Percentiles rank a stretch among this genome's conserved stretches.
Evolutionary conservation across 1,284 basidiomycete genomes (phyloP).

Genomic region (Gymnopus androsaceus): DNA sequence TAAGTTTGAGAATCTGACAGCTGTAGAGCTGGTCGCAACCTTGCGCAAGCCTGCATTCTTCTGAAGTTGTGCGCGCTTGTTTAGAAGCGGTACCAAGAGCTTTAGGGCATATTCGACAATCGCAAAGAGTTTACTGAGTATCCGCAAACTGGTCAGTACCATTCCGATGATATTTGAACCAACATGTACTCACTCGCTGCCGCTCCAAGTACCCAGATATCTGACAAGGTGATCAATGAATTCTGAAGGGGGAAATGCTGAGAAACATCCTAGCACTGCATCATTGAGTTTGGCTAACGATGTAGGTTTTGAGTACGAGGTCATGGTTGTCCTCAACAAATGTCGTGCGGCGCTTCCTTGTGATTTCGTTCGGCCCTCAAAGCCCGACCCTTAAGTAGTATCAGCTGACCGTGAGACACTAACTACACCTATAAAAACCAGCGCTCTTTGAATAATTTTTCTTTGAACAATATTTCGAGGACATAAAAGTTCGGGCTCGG

Average conservation of each 20-base stretch:
- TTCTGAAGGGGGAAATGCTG: conserved; percentile 56
- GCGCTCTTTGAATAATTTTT: conserved; percentile 15
- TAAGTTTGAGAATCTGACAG: conserved; percentile 57
- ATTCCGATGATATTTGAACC: conserved; percentile 4
- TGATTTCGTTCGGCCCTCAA: not conserved
- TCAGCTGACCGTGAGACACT: not conserved
- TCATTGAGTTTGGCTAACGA: conserved; percentile 55
- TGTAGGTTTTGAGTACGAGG: conserved; percentile 41
- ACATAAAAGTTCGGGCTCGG: conserved; percentile 88
- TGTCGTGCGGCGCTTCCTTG: not conserved
- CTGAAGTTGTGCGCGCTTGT: conserved; percentile 67
- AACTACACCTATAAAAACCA: not conserved
- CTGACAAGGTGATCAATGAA: conserved; percentile 70
- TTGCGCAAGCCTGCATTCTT: conserved; percentile 59
- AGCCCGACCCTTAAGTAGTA: too few relatives aligned
- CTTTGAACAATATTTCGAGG: conserved; percentile 67
- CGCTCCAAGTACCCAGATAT: conserved; percentile 78
- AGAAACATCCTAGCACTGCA: conserved; percentile 62
- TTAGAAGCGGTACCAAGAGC: conserved; percentile 63
- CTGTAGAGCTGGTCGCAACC: conserved; percentile 50
- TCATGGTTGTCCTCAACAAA: conserved; percentile 22
- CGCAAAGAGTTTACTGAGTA: conserved; percentile 72
- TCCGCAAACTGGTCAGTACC: too few relatives aligned
- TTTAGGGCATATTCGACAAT: conserved; percentile 72
- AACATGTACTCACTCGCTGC: conserved; percentile 69